Evolutionary conservation across 352 stramenopile species (phyloP).

Genomic region (Pseudoperonospora humuli): DNA sequence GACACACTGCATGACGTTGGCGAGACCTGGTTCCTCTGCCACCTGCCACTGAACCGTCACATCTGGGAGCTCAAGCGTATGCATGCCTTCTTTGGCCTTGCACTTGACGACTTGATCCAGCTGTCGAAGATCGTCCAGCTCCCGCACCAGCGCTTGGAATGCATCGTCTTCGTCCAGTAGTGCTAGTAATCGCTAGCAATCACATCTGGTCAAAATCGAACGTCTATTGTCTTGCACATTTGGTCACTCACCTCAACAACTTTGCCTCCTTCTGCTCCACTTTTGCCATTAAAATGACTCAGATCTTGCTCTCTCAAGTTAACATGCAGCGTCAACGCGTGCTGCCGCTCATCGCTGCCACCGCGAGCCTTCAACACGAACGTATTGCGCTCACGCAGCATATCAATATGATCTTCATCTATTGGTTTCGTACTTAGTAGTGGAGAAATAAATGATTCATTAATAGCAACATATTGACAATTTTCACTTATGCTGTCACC

Average conservation of each 20-base stretch:
- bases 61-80: constrained; percentile 20
- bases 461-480: background rate
- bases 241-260: constrained; percentile 28
- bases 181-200: constrained; percentile 29
- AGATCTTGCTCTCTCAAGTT: constrained; percentile 55
- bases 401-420: background rate
- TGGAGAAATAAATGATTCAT: no score
- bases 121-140: constrained; percentile 37
- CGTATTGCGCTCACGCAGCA: constrained; percentile 57
- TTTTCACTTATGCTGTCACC: constrained; percentile 48
- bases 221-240: background rate
- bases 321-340: constrained; percentile 49
- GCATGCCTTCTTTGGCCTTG: constrained; percentile 25
- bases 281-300: constrained; percentile 37
- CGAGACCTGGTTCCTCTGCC: constrained; percentile 38
- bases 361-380: constrained; percentile 43
- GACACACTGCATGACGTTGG: constrained; percentile 37
- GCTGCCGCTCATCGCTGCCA: constrained; percentile 34
- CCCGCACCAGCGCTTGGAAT: constrained; percentile 47
- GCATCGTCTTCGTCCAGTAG: constrained; percentile 41
- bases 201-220: background rate
- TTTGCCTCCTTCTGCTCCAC: constrained; percentile 10
- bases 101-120: constrained; percentile 38
- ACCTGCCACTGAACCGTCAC: constrained; percentile 61
- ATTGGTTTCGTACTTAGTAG: constrained; percentile 4